phyloP scores from a whole-genome alignment of 176 grass and related monocot species.

The Coix lacrymajobi region DNA sequence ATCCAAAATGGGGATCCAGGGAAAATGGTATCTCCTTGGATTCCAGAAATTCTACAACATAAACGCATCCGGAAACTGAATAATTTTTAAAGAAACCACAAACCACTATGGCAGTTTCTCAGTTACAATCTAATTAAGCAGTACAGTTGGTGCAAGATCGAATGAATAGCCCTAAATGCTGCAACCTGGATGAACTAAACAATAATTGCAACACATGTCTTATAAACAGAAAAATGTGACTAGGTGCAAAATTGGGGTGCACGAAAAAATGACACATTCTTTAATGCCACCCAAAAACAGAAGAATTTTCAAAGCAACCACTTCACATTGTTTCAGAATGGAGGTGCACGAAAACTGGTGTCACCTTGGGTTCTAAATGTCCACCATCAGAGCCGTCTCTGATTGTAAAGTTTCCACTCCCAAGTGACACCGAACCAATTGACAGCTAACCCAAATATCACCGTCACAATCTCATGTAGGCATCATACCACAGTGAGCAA shows the following conservation, averaged over 20 bases:
- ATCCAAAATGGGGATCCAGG: neutral
- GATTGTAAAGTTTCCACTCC: neutral
- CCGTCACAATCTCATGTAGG: slow-evolving; percentile 22
- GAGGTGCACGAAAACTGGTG: neutral
- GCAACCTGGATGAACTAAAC: neutral
- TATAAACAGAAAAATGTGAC: neutral
- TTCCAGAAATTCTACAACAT: neutral
- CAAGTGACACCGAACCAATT: slow-evolving; percentile 4
- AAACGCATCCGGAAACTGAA: neutral
- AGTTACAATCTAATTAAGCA: neutral
- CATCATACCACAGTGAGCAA: neutral
- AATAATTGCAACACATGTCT: neutral
- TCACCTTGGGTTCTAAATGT: neutral
- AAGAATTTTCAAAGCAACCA: neutral
- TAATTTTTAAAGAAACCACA: neutral
- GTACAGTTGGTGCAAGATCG: neutral
- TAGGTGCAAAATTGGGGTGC: neutral
- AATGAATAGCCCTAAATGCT: neutral
- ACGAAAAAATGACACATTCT: neutral
- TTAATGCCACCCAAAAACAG: neutral
- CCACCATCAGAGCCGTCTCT: neutral
- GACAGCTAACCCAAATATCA: slow-evolving; percentile 12
- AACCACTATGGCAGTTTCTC: neutral
- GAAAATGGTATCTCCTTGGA: neutral
- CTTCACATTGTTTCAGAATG: neutral